Percentiles rank a stretch among this genome's conserved stretches.
Evolutionary conservation across 306 rosid species (phyloP).

Genomic region (Cicer arietinum): DNA sequence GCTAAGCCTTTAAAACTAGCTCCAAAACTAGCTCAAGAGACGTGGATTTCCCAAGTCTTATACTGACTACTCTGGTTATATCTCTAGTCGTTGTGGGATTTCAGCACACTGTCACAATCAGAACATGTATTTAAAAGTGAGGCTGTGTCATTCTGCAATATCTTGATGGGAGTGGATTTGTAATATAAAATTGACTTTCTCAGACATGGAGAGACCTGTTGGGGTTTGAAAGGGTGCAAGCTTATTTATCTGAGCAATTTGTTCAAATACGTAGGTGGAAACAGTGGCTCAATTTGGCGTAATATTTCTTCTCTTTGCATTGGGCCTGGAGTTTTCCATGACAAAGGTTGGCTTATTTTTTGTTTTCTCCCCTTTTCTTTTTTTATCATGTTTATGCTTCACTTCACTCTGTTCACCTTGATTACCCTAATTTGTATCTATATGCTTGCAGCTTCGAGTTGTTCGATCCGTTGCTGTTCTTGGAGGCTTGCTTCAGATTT

Average conservation of each 20-base stretch:
- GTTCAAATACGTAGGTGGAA: constrained; percentile 75
- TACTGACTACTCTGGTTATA: background rate
- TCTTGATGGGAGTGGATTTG: background rate
- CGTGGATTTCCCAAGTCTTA: background rate
- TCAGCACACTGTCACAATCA: background rate
- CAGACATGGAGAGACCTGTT: background rate
- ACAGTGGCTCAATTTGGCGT: constrained; percentile 99
- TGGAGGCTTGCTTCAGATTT: constrained; percentile 92
- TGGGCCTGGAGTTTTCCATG: constrained; percentile 90
- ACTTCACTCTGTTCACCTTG: constrained; percentile 28
- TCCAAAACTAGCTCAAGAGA: background rate
- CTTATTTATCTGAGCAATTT: constrained; percentile 16
- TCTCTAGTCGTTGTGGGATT: background rate
- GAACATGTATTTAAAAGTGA: background rate
- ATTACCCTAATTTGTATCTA: constrained; percentile 16
- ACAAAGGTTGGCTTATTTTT: constrained; percentile 66
- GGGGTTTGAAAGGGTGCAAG: background rate
- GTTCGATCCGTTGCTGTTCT: constrained; percentile 93
- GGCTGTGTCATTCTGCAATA: constrained; percentile 16
- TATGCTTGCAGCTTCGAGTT: constrained; percentile 76
- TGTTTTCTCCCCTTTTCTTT: constrained; percentile 12
- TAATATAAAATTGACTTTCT: background rate
- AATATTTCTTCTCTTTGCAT: constrained; percentile 92
- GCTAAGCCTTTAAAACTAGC: too few species aligned
- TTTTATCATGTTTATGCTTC: constrained; percentile 10